Evolutionary conservation across 2,329 filamentous ascomycete genomes (phyloP), one percentile per base, ranked within the genome.

Genomic region (Diaporthe sp.): DNA sequence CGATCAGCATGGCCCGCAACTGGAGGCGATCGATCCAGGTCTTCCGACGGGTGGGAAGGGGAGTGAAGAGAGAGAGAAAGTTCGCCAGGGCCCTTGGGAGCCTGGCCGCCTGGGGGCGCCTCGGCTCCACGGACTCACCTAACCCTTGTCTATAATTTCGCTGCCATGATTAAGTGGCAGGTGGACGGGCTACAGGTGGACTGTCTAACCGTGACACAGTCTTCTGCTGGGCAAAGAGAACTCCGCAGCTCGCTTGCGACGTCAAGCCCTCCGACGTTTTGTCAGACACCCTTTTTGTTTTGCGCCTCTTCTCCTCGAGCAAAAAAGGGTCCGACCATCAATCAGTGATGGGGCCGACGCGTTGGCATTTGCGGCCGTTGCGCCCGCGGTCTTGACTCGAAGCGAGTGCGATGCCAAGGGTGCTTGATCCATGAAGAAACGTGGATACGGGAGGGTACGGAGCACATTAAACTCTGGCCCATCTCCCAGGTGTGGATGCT

Each of bases 371-470:
- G 45, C 33, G 45, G 64, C n/a, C 40, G 60, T 66, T 35, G 40
- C 60, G 38, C 40, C 45, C 45, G 30, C 12, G 33, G 15, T 22
- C 47, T 54, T 68, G 64, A 54, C 45, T 68, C 64, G 64, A 68
- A 68, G 47, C 64, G 64, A 68, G 33, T 68, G 64, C 64, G 64
- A 68, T 68, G 64, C 64, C 64, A 68, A 40, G 64, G 64, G 45
- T 68, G 45, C 64, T 68, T 68, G 64, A 68, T 68, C 64, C 64
- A 68, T 68, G 64, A 54, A 54, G 64, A 54, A 68, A 54, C 64
- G 64, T 68, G 64, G 64, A 52, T 68, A 68, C 47, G 64, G 47
- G 64, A 68, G 47, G 64, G 64, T 68, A 47, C 42, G 42, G 42
- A 47, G 42, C 22, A 40, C n/a, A 35, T 68, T 40, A 54, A 68